Conservation (phyloP, 2,329 filamentous ascomycete species). For the Paraconiothyrium brasiliense region DNA sequence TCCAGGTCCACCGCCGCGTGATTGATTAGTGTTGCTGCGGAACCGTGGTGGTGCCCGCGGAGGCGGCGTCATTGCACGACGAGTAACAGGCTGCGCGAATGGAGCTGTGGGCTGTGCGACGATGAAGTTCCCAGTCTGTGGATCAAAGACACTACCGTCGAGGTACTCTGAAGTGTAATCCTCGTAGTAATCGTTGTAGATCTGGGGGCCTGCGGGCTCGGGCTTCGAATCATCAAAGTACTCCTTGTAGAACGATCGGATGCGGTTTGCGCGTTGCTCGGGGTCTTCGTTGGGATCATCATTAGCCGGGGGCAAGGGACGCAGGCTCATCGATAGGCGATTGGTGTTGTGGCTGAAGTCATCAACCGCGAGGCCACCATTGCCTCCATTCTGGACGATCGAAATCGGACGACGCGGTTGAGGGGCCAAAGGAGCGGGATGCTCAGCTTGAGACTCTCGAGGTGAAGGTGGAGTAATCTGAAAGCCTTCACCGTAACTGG, state of each 20-base stretch:
- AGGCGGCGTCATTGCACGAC: conserved; percentile 95
- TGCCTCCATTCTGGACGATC: conserved; percentile 3
- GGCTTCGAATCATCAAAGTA: conserved; percentile 90
- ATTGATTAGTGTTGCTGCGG: conserved; percentile 44
- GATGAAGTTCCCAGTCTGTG: conserved; percentile 72
- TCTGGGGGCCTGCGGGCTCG: conserved; percentile 44
- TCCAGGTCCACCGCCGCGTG: conserved; percentile 36
- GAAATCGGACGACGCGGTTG: conserved; percentile 37
- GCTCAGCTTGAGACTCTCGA: conserved; percentile 24
- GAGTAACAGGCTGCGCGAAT: conserved; percentile 83
- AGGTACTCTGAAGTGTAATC: conserved; percentile 78
- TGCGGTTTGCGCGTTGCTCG: conserved; percentile 92
- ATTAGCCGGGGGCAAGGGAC: conserved; percentile 80
- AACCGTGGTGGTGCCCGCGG: conserved; percentile 72
- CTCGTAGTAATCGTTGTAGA: conserved; percentile 70
- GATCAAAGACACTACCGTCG: conserved; percentile 65
- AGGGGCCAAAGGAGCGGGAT: conserved; percentile 37
- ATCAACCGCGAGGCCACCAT: conserved; percentile 40
- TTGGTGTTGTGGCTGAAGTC: conserved; percentile 52
- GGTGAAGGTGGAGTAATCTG: conserved; percentile 58
- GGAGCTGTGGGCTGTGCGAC: conserved; percentile 60
- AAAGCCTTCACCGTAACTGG: conserved; percentile 65
- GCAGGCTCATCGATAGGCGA: conserved; percentile 70
- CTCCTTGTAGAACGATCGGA: conserved; percentile 98
- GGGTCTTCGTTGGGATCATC: conserved; percentile 84